These are phyloP conservation scores for Bauhinia variegata DNA, from an alignment of 306 rosid genomes.

Conservation along the genomic window DNA sequence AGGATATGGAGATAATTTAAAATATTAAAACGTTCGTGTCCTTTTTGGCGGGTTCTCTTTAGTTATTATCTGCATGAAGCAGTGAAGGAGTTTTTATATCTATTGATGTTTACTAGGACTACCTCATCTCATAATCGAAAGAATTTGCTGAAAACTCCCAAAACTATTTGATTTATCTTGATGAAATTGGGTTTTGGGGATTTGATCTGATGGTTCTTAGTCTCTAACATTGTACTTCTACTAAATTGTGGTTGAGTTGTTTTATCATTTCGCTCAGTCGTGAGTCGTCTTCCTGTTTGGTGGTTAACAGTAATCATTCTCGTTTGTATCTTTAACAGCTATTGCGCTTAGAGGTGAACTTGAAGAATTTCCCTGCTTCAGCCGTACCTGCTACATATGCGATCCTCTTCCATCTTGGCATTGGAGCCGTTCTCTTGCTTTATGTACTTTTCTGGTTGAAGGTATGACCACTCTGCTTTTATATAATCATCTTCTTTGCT, in stretches of 20 bases:
- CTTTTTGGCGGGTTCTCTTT: no score
- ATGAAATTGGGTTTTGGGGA: constrained; percentile 15
- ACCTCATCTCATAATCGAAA: neutral
- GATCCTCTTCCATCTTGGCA: constrained; percentile 71
- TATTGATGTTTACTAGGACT: neutral
- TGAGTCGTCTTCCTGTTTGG: constrained; percentile 14
- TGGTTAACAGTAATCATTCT: constrained; percentile 24
- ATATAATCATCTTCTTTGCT: neutral
- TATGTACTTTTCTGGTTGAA: constrained; percentile 91
- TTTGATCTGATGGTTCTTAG: neutral
- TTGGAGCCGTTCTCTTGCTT: constrained; percentile 81
- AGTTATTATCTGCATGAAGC: constrained; percentile 15
- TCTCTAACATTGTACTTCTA: neutral
- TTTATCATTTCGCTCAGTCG: constrained; percentile 13
- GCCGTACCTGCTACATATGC: constrained; percentile 65
- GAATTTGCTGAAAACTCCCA: neutral
- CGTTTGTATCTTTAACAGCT: constrained; percentile 54
- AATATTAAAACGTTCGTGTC: no score
- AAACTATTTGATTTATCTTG: neutral
- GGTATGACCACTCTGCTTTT: constrained; percentile 54
- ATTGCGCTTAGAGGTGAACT: constrained; percentile 76
- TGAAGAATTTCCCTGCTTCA: constrained; percentile 82
- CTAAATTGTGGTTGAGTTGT: neutral
- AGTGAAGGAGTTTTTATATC: neutral
- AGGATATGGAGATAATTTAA: neutral